phyloP scores from a whole-genome alignment of 2,329 filamentous ascomycete genomes.

The Pyrenophora teres region DNA sequence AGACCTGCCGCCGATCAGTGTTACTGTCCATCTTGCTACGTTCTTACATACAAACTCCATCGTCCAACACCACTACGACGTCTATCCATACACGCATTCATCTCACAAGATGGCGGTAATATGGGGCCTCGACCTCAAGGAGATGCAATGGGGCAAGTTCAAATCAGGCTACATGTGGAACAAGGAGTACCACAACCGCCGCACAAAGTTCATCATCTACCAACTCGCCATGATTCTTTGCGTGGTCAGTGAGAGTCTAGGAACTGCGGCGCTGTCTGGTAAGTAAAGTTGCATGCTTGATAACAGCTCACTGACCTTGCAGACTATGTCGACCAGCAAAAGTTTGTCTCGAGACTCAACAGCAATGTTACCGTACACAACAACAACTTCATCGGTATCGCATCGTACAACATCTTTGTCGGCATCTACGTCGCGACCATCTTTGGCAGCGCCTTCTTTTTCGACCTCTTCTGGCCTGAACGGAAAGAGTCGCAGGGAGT shows the following conservation, averaged over 20 bases:
- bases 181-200: conserved; percentile 58
- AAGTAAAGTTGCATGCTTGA: conserved; percentile 13
- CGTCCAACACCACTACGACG: not conserved
- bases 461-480: conserved; percentile 66
- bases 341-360: conserved; percentile 50
- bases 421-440: conserved; percentile 62
- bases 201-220: conserved; percentile 64
- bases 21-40: too few species aligned
- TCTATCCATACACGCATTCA: not conserved
- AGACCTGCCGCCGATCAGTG: not conserved
- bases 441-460: conserved; percentile 65
- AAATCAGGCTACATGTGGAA: conserved; percentile 64
- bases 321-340: conserved; percentile 62
- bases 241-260: conserved; percentile 61
- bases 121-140: conserved; percentile 62
- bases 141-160: conserved; percentile 65
- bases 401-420: conserved; percentile 63
- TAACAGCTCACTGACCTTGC: not conserved
- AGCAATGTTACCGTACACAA: conserved; percentile 55
- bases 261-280: conserved; percentile 61
- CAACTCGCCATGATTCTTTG: conserved; percentile 64
- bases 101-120: conserved; percentile 50
- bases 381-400: conserved; percentile 60
- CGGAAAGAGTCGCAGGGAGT: conserved; percentile 56
- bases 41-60: not conserved